phyloP scores from a whole-genome alignment of 169 alveolate genomes.

The Cryptosporidium andersoni region DNA sequence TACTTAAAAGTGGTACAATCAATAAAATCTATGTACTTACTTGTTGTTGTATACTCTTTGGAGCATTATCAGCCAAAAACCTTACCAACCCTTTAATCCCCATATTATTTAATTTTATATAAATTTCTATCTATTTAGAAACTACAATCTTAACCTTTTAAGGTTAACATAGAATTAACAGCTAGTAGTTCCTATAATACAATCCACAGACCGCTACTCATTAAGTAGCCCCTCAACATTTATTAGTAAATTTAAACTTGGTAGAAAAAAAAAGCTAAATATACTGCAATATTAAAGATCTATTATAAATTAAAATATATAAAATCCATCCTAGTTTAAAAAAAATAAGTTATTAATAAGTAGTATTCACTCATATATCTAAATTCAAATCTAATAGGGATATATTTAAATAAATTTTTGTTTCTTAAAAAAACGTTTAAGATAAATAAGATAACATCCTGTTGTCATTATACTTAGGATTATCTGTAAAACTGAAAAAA shows the following conservation, averaged over 20 bases:
- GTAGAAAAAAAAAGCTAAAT: too few species aligned
- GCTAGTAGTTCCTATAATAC: neutral
- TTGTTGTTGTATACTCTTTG: slow-evolving; percentile 73
- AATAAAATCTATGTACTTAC: slow-evolving; percentile 27
- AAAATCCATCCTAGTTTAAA: too few species aligned
- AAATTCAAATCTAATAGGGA: too few species aligned
- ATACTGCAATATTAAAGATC: too few species aligned
- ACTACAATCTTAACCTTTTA: neutral
- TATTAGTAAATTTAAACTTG: too few species aligned
- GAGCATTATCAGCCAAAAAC: slow-evolving; percentile 89
- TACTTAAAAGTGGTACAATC: neutral
- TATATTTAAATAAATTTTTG: slow-evolving; percentile 25
- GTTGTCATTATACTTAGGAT: slow-evolving; percentile 6
- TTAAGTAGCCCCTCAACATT: too few species aligned
- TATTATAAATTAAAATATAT: too few species aligned
- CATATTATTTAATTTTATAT: slow-evolving; percentile 73
- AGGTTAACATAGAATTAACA: neutral
- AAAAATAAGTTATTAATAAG: too few species aligned
- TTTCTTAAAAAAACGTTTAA: slow-evolving; percentile 37
- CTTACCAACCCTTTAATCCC: slow-evolving; percentile 92
- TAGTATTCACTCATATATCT: too few species aligned
- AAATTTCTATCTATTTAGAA: neutral
- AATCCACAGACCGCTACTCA: neutral
- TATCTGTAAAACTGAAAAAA: slow-evolving; percentile 34
- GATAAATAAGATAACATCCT: slow-evolving; percentile 19